These are phyloP conservation scores for Huntiella bhutanensis DNA, from an alignment of 2,329 filamentous ascomycete species.

Conservation along the genomic window DNA sequence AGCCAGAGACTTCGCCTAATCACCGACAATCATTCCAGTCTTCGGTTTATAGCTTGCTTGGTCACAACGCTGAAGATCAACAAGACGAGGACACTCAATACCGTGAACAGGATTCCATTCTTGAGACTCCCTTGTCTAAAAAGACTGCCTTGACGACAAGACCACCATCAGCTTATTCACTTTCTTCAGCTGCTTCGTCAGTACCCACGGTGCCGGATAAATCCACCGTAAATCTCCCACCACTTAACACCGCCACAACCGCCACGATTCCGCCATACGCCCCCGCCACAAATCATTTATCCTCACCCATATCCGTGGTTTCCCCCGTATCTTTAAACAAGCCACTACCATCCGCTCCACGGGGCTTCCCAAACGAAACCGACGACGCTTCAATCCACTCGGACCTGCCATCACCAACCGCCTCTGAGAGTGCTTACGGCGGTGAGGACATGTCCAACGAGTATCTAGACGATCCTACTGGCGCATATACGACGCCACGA, in stretches of 20 bases:
- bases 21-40: constrained; percentile 11
- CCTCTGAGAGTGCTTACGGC: background rate
- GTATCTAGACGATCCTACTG: constrained; percentile 3
- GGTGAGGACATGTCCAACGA: constrained; percentile 17
- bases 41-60: constrained; percentile 11
- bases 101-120: constrained; percentile 11
- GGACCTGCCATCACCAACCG: too few relatives aligned
- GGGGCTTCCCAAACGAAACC: too few relatives aligned
- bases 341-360: constrained; percentile 34
- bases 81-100: constrained; percentile 8
- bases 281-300: constrained; percentile 8
- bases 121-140: constrained; percentile 7
- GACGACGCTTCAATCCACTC: too few relatives aligned
- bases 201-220: constrained; percentile 1
- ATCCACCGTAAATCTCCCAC: background rate
- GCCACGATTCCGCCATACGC: constrained; percentile 13
- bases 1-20: constrained; percentile 11
- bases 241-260: background rate
- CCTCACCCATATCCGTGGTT: constrained; percentile 17
- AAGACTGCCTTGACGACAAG: too few relatives aligned
- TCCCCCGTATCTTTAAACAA: constrained; percentile 29
- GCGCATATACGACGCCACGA: too few relatives aligned
- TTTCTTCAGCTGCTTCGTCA: background rate
- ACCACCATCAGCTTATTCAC: too few relatives aligned
- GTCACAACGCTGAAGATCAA: background rate